Conservation (phyloP, 2,329 filamentous ascomycete species). For the Hortaea werneckii region DNA sequence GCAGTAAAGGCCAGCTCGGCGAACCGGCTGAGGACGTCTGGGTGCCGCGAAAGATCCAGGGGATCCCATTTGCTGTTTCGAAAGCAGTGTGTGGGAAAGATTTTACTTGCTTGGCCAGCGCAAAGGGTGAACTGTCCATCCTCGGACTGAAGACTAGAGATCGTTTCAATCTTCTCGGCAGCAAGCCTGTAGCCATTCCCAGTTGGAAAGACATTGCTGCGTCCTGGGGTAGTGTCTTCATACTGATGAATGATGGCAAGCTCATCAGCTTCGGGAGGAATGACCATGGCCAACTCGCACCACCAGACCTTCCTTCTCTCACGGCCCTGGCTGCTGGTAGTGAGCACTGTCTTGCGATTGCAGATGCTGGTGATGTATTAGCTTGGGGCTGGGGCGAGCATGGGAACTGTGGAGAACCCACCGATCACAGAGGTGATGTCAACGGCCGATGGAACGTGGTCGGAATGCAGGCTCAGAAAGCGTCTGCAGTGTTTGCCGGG, state of each 20-base stretch:
- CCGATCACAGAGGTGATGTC: slow-evolving; percentile 53
- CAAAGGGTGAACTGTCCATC: slow-evolving; percentile 51
- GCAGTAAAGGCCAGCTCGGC: slow-evolving; percentile 76
- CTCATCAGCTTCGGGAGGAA: slow-evolving; percentile 71
- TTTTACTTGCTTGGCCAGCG: slow-evolving; percentile 63
- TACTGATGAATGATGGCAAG: slow-evolving; percentile 51
- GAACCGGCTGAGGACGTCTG: slow-evolving; percentile 43
- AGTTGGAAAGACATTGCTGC: slow-evolving; percentile 61
- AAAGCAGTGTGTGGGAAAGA: slow-evolving; percentile 72
- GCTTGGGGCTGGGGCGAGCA: slow-evolving; percentile 98
- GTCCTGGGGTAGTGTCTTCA: slow-evolving; percentile 73
- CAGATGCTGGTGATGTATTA: slow-evolving; percentile 54
- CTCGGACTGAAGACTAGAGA: slow-evolving; percentile 69
- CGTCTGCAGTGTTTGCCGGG: slow-evolving; percentile 59
- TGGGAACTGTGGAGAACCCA: slow-evolving; percentile 75
- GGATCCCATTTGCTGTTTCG: slow-evolving; percentile 51
- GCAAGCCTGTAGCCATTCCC: slow-evolving; percentile 42
- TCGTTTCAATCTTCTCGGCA: slow-evolving; percentile 39
- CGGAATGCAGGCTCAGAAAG: slow-evolving; percentile 21
- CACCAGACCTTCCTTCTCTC: slow-evolving; percentile 49
- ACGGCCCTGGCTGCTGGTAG: slow-evolving; percentile 68
- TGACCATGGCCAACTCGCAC: slow-evolving; percentile 73
- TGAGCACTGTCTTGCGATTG: slow-evolving; percentile 74
- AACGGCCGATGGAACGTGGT: slow-evolving; percentile 61
- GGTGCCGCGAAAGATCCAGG: slow-evolving; percentile 51